phyloP scores from a whole-genome alignment of 192 early-diverging fungal genomes.

The Podila minutissima region DNA sequence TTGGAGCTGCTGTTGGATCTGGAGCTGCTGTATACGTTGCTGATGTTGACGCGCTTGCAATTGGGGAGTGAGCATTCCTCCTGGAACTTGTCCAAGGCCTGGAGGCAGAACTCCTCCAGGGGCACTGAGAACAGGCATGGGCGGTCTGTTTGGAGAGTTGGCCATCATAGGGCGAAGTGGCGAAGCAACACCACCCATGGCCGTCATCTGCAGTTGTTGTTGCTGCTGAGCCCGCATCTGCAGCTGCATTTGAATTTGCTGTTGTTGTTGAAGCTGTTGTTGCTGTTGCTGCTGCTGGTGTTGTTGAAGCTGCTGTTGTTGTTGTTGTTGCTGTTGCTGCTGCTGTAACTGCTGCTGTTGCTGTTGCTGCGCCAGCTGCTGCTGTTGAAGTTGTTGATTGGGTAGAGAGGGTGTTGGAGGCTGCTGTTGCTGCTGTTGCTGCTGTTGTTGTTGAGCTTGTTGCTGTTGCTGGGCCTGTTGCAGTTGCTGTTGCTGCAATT shows the following conservation, averaged over 20 bases:
- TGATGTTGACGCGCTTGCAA: conserved; percentile 17
- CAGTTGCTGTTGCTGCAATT: neutral
- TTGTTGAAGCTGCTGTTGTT: conserved; percentile 12
- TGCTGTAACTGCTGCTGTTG: conserved; percentile 17
- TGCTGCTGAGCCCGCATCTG: conserved; percentile 20
- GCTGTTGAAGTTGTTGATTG: conserved; percentile 2
- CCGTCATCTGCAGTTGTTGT: conserved; percentile 16
- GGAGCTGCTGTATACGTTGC: conserved; percentile 10
- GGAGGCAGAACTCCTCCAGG: neutral
- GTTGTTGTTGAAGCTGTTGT: conserved; percentile 12
- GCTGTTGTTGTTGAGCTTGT: neutral
- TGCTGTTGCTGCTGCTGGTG: conserved; percentile 5
- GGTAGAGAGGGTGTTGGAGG: neutral
- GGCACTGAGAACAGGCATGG: conserved; percentile 20
- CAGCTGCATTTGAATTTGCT: conserved; percentile 4
- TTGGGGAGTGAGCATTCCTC: conserved; percentile 8
- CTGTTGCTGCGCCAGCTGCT: conserved; percentile 2
- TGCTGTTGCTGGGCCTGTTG: conserved; percentile 3
- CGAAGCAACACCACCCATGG: conserved; percentile 16
- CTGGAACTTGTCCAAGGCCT: neutral
- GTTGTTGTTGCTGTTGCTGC: conserved; percentile 5
- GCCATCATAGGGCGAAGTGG: conserved; percentile 25
- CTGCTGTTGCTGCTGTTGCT: conserved; percentile 3
- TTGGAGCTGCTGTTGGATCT: conserved; percentile 4
- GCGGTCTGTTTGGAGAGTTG: conserved; percentile 15